Evolutionary conservation across 768 basidiomycete species (phyloP).

Genomic region (Pisolithus tinctorius): DNA sequence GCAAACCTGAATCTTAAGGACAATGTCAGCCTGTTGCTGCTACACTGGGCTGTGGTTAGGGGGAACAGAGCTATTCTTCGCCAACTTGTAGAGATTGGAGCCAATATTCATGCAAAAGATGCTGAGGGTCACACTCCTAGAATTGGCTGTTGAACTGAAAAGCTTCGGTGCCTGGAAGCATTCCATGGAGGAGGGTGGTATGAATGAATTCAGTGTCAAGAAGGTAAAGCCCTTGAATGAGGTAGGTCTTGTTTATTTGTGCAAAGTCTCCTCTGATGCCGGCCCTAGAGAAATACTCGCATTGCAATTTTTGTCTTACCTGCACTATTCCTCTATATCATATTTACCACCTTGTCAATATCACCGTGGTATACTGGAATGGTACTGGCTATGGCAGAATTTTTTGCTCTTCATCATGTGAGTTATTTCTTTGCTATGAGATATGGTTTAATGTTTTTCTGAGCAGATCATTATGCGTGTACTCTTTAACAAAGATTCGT

Average conservation of each 20-base stretch:
- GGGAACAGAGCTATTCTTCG: conserved; percentile 85
- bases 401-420: conserved; percentile 93
- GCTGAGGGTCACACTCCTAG: conserved; percentile 79
- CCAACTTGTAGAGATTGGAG: conserved; percentile 79
- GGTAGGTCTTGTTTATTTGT: conserved; percentile 32
- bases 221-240: conserved; percentile 66
- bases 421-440: conserved; percentile 21
- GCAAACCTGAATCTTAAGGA: conserved; percentile 75
- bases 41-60: conserved; percentile 97
- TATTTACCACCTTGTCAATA: conserved; percentile 77
- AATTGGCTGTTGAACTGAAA: conserved; percentile 93
- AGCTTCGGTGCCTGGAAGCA: conserved; percentile 85
- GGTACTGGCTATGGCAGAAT: conserved; percentile 76
- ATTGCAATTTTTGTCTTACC: conserved; percentile 75
- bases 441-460: conserved; percentile 6
- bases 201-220: conserved; percentile 67
- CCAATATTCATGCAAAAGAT: conserved; percentile 75
- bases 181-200: conserved; percentile 82
- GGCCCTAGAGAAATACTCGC: conserved; percentile 67
- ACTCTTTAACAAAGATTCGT: conserved; percentile 72
- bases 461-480: conserved; percentile 75
- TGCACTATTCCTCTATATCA: conserved; percentile 69
- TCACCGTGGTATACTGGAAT: conserved; percentile 89
- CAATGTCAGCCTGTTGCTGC: conserved; percentile 74
- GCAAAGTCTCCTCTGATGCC: conserved; percentile 1